Evolutionary conservation across 1,139 yeast species (phyloP).

Genomic region (Debaryomyces subglobosus): DNA sequence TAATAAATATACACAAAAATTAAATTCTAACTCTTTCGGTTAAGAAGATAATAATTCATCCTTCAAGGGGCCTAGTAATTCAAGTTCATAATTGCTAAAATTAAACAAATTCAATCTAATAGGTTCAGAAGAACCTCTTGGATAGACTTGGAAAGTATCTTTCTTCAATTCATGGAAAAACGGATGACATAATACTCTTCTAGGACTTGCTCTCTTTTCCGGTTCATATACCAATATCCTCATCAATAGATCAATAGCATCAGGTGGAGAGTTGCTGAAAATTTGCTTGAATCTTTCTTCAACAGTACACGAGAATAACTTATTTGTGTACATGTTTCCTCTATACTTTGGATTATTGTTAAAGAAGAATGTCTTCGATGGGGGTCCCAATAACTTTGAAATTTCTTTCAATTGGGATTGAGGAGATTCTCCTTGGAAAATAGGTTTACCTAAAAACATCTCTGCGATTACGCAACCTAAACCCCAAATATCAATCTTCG

Average conservation of each 20-base stretch:
- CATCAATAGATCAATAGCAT: conserved; percentile 71
- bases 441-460: conserved; percentile 79
- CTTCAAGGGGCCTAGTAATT: conserved; percentile 47
- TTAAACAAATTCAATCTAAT: conserved; percentile 51
- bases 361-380: conserved; percentile 72
- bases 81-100: conserved; percentile 57
- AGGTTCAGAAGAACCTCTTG: conserved; percentile 51
- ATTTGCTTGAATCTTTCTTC: conserved; percentile 68
- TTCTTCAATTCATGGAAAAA: conserved; percentile 71
- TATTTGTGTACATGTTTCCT: conserved; percentile 73
- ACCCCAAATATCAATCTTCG: conserved; percentile 86
- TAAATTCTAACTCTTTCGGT: neutral
- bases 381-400: conserved; percentile 74
- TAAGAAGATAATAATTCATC: conserved; percentile 30
- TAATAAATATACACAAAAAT: conserved; percentile 1
- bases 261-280: conserved; percentile 68
- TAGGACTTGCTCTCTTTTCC: conserved; percentile 64
- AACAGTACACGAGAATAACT: conserved; percentile 63
- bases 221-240: conserved; percentile 76
- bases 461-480: conserved; percentile 85
- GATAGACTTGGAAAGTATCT: conserved; percentile 59
- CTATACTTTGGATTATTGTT: conserved; percentile 73
- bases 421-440: conserved; percentile 80
- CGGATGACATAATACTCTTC: conserved; percentile 67
- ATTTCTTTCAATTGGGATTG: conserved; percentile 76